phyloP scores from a whole-genome alignment of 257 asterid genomes.

The Jacaranda mimosifolia region DNA sequence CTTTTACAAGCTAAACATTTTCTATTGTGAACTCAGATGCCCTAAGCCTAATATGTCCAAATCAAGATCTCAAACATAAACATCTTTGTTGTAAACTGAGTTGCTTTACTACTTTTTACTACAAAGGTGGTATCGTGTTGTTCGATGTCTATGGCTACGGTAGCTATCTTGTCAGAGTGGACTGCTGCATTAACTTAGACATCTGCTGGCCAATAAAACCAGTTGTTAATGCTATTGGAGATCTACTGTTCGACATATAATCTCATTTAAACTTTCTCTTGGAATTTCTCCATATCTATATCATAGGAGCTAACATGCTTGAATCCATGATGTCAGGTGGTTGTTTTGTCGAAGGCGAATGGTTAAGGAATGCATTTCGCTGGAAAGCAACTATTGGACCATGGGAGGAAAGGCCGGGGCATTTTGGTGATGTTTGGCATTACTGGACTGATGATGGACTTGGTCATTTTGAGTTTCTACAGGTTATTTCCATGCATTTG shows the following conservation, averaged over 20 bases:
- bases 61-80: too few species aligned
- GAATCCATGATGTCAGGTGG: conserved; percentile 68
- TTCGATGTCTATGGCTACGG: too few species aligned
- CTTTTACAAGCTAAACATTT: too few species aligned
- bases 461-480: conserved; percentile 92
- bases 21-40: too few species aligned
- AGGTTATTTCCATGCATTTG: conserved; percentile 46
- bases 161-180: too few species aligned
- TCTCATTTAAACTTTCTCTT: too few species aligned
- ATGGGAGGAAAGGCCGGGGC: conserved; percentile 97
- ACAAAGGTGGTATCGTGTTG: not conserved
- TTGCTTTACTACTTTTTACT: not conserved
- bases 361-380: conserved; percentile 91
- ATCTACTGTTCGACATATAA: too few species aligned
- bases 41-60: too few species aligned
- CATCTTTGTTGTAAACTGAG: not conserved
- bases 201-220: too few species aligned
- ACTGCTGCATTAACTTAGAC: too few species aligned
- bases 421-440: conserved; percentile 96
- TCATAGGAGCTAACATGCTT: conserved; percentile 18
- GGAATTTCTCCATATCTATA: too few species aligned
- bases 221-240: too few species aligned
- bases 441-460: conserved; percentile 98
- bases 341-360: conserved; percentile 94
- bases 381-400: conserved; percentile 98